Evolutionary conservation across 2,329 filamentous ascomycete species (phyloP), one percentile per base, ranked within the genome.

Genomic region (Colletotrichum filicis): DNA sequence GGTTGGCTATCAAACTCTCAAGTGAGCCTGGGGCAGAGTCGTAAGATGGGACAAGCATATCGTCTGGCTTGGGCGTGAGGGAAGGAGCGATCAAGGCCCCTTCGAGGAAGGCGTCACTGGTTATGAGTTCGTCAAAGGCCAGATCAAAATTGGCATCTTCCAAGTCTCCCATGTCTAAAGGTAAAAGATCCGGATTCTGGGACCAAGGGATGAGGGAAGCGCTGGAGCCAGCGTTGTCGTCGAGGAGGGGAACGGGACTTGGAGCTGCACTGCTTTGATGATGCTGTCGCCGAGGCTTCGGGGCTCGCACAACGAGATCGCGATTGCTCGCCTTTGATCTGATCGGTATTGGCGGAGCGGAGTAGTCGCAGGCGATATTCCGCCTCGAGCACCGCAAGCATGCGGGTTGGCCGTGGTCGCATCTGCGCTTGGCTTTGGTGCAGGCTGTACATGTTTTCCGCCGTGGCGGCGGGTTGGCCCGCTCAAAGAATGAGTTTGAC

Each of bases 391-490:
- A 92, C 56, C 90, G 84, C 19, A 85, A 79, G 75, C 90, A 92
- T 14, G 83, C 77, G 2, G 89, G 89, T 16, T 84, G 77, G 22
- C 83, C 83, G 49, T 87, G 84, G 75, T 89, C 87, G 78, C 90
- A 91, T 60, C 86, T 87, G 16, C 89, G 85, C 78, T 91, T 91
- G 28, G 89, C 85, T 76, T 85, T 86, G 60, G 86, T 89, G 80
- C 90, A 91, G 30, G 86, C 85, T 4, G 84, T 81, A 76, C 89
- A 92, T 4, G 90, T 88, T 79, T 90, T 91, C 59, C 88, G 87
- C 68, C 85, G 80, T 5, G 84, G 84, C 57, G 83, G 87, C 42
- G 85, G 86, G 79, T 86, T 87, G 30, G 74, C 79, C 66, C 81
- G 82, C 78, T 86, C 85, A 5, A 78, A 59, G 1, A 76, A 77